phyloP scores from a whole-genome alignment of 768 basidiomycete genomes.

The Erythrobasidium yunnanense region DNA sequence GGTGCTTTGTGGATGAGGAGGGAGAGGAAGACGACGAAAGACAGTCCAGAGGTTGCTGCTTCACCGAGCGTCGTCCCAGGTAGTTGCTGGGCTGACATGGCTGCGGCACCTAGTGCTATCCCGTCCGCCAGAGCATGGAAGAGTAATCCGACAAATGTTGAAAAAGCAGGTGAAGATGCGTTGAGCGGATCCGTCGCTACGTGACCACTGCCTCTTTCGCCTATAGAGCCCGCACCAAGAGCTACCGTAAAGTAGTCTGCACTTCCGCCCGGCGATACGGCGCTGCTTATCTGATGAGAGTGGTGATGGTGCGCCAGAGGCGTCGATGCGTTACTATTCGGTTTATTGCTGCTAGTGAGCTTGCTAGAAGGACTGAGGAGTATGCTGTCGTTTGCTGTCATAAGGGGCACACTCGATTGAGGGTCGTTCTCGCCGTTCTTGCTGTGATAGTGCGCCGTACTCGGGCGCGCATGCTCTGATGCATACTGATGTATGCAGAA shows the following conservation, averaged over 20 bases:
- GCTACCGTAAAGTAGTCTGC: slow-evolving; percentile 10
- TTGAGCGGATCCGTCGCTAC: slow-evolving; percentile 8
- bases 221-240: not conserved
- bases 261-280: too few species aligned
- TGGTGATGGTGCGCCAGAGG: too few species aligned
- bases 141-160: slow-evolving; percentile 73
- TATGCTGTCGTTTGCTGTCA: too few species aligned
- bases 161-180: slow-evolving; percentile 44
- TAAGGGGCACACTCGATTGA: too few species aligned
- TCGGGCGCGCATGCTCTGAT: too few species aligned
- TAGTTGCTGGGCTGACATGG: slow-evolving; percentile 34
- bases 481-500: slow-evolving; percentile 27
- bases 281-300: too few species aligned
- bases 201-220: not conserved
- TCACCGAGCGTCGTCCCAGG: not conserved
- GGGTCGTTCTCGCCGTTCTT: too few species aligned
- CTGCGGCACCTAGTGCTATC: slow-evolving; percentile 68
- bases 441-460: too few species aligned
- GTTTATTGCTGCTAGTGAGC: too few species aligned
- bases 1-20: slow-evolving; percentile 91
- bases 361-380: too few species aligned
- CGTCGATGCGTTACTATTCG: too few species aligned
- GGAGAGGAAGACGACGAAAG: slow-evolving; percentile 78
- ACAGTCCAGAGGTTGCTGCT: slow-evolving; percentile 46
- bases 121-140: slow-evolving; percentile 87